These are phyloP conservation scores for Colletotrichum australisinense DNA, from an alignment of 2,329 filamentous ascomycete genomes.

Conservation along the genomic window DNA sequence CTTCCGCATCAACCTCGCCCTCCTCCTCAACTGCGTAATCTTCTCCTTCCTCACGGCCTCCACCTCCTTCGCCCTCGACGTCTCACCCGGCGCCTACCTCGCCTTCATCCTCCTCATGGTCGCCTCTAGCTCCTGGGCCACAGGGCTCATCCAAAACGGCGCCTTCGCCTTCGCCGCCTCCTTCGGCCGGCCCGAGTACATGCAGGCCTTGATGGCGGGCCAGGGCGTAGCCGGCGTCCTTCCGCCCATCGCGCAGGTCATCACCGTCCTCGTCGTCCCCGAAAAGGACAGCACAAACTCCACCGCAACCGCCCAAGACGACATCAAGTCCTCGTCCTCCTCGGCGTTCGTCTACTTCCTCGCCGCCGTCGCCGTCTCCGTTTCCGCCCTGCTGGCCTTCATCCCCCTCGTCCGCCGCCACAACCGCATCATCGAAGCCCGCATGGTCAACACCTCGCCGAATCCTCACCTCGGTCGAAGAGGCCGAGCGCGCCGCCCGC, in stretches of 20 bases:
- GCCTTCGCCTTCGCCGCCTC: constrained; percentile 91
- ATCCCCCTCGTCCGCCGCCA: constrained; percentile 76
- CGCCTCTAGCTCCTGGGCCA: constrained; percentile 80
- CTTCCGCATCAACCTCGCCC: constrained; percentile 81
- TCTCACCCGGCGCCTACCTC: constrained; percentile 77
- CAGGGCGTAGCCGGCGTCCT: constrained; percentile 93
- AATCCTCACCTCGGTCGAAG: constrained; percentile 63
- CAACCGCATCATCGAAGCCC: constrained; percentile 61
- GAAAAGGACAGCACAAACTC: constrained; percentile 38
- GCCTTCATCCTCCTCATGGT: constrained; percentile 86
- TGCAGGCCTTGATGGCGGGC: constrained; percentile 95
- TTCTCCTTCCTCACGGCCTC: constrained; percentile 86
- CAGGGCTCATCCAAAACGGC: constrained; percentile 91
- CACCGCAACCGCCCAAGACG: constrained; percentile 30
- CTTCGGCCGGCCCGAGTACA: constrained; percentile 89
- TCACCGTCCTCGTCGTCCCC: constrained; percentile 79
- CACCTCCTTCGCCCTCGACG: constrained; percentile 74
- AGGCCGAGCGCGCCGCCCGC: constrained; percentile 61
- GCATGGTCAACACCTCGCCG: constrained; percentile 61
- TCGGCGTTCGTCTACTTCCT: constrained; percentile 93
- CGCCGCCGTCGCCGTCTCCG: constrained; percentile 83
- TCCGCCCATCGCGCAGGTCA: constrained; percentile 87
- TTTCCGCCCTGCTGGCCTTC: constrained; percentile 78
- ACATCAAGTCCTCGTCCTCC: constrained; percentile 58
- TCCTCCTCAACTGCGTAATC: constrained; percentile 80